Conservation (phyloP, 2,329 filamentous ascomycete genomes). For the Colletotrichum shisoi region DNA sequence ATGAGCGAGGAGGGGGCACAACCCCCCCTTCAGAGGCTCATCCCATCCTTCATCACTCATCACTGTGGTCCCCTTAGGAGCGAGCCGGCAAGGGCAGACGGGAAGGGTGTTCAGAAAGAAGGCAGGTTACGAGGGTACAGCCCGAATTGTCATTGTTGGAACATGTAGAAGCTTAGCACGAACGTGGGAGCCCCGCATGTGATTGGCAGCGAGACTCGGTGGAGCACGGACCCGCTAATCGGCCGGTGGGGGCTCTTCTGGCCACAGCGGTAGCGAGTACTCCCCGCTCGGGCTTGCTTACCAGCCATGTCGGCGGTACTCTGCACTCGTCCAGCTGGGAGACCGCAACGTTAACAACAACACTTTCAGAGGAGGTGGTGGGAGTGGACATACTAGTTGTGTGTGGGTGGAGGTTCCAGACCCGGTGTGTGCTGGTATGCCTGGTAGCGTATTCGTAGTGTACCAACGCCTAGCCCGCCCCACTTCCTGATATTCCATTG, state of each 20-base stretch:
- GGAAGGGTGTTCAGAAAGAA: conserved; percentile 11
- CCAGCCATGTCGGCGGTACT: conserved; percentile 1
- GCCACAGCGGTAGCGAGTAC: conserved; percentile 3
- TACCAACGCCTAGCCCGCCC: not conserved
- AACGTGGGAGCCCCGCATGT: not conserved
- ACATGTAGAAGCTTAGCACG: conserved; percentile 33
- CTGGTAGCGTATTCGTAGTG: too few relatives aligned
- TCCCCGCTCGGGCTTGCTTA: not conserved
- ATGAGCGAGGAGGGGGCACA: conserved; percentile 8
- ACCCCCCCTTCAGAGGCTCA: too few relatives aligned
- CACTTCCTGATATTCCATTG: not conserved
- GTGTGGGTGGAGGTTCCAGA: conserved; percentile 26
- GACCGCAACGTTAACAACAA: not conserved
- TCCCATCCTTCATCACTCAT: not conserved
- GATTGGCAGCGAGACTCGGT: conserved; percentile 12
- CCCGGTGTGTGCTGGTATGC: conserved; percentile 3
- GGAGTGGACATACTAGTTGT: conserved; percentile 7
- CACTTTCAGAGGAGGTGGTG: conserved; percentile 3
- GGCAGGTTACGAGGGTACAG: conserved; percentile 24
- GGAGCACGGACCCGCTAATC: conserved; percentile 19
- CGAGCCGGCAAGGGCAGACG: conserved; percentile 8
- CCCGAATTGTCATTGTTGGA: conserved; percentile 3
- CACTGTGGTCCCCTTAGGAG: not conserved
- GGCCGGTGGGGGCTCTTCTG: conserved; percentile 26
- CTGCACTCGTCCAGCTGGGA: not conserved